Evolutionary conservation across 768 basidiomycete species (phyloP).

Genomic region (Lactarius hatsudake): DNA sequence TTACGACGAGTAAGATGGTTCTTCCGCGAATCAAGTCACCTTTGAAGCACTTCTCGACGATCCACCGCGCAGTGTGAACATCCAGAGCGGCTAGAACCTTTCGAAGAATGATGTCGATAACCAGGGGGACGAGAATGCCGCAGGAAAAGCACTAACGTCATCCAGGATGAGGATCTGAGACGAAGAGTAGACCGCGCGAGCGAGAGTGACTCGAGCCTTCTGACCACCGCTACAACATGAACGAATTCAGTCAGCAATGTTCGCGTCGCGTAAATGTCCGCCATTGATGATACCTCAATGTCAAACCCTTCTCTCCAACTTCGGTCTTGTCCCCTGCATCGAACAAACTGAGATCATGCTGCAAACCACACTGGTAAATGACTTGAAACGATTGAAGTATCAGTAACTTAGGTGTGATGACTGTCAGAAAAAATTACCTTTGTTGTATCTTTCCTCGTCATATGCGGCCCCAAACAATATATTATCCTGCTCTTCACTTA

Average conservation of each 20-base stretch:
- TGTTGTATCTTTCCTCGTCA: constrained; percentile 44
- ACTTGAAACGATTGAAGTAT: neutral
- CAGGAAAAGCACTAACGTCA: constrained; percentile 46
- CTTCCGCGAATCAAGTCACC: no score
- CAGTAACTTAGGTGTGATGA: neutral
- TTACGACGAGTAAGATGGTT: no score
- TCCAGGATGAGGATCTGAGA: constrained; percentile 43
- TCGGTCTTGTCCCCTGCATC: constrained; percentile 51
- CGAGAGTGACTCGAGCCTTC: constrained; percentile 56
- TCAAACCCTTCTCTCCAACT: constrained; percentile 58
- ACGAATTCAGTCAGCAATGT: neutral
- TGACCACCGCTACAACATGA: constrained; percentile 45
- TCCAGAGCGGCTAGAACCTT: constrained; percentile 42
- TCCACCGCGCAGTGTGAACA: no score
- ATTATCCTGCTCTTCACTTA: constrained; percentile 39
- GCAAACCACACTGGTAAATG: constrained; percentile 28
- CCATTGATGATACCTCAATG: constrained; percentile 33
- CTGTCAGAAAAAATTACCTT: constrained; percentile 30
- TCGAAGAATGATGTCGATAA: neutral
- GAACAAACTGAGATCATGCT: constrained; percentile 46
- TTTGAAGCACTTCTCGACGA: no score
- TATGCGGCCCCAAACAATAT: constrained; percentile 49
- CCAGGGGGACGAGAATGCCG: neutral
- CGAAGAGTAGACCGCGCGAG: constrained; percentile 54
- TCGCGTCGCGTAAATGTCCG: neutral